Percentiles rank a stretch among this genome's conserved stretches.
Evolutionary conservation across 768 basidiomycete genomes (phyloP).

Genomic region (Lactifluus hygrophoroides): DNA sequence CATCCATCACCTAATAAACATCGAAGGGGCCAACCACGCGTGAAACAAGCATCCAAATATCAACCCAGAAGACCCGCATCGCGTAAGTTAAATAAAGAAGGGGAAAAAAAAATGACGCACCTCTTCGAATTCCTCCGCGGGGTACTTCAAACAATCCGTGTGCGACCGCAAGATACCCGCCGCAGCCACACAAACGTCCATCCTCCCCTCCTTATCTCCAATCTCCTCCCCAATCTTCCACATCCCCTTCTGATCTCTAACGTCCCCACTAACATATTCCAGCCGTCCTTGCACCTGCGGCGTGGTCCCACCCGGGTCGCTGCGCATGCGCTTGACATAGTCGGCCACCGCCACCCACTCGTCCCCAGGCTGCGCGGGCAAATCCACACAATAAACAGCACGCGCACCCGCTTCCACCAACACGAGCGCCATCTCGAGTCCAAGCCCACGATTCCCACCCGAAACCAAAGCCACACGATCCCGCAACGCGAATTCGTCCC

Average conservation of each 20-base stretch:
- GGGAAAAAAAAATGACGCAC: slow-evolving; percentile 27
- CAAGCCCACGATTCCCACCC: slow-evolving; percentile 45
- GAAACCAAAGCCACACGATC: slow-evolving; percentile 43
- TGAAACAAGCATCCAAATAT: too few species aligned
- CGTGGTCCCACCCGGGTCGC: slow-evolving; percentile 3
- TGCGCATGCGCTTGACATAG: slow-evolving; percentile 35
- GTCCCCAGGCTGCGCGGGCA: slow-evolving; percentile 44
- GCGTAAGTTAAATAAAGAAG: not conserved
- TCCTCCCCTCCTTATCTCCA: slow-evolving; percentile 55
- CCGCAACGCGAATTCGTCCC: slow-evolving; percentile 49
- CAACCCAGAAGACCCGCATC: too few species aligned
- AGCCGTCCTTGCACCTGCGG: slow-evolving; percentile 25
- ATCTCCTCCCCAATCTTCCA: slow-evolving; percentile 53
- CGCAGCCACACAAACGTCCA: slow-evolving; percentile 73
- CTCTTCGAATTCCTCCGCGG: slow-evolving; percentile 54
- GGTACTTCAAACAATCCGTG: slow-evolving; percentile 57
- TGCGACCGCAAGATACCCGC: slow-evolving; percentile 61
- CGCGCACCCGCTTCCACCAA: slow-evolving; percentile 66
- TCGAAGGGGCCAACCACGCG: too few species aligned
- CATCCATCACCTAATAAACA: slow-evolving; percentile 48
- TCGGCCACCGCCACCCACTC: slow-evolving; percentile 49
- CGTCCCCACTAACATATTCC: slow-evolving; percentile 60
- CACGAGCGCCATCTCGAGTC: slow-evolving; percentile 76
- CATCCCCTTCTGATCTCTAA: slow-evolving; percentile 50
- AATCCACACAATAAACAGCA: slow-evolving; percentile 61